Evolutionary conservation across 2,329 filamentous ascomycete genomes (phyloP), one percentile per base, ranked within the genome.

Genomic region (Penicillium corylophilum): DNA sequence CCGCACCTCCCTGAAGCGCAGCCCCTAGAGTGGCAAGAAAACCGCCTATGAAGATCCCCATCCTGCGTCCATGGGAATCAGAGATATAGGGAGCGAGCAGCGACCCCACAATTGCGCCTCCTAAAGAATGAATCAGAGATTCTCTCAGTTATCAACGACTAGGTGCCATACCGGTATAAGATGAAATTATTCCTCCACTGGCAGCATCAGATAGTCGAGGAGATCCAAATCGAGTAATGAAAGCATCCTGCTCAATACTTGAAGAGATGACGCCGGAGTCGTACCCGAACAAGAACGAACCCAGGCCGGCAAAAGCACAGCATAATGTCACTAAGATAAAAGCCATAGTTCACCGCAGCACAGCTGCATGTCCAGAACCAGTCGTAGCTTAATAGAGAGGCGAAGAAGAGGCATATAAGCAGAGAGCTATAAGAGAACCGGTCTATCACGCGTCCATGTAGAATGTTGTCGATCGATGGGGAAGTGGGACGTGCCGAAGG

Each of bases 211-310:
- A 67, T 15, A 69, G 39, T 7, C 5, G 28, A 4, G 65, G 57
- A 38, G 63, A 57, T 1, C 63, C 60, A 26, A 74, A 72, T 40
- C 56, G 61, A 9, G 48, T 38, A 7, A 63, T 46, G 42, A 74
- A 73, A n/a, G 67, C 64, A 33, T 64, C 50, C 29, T 72, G 64
- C 23, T 65, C 65, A 44, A 73, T 71, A 26, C 62, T 71, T 0
- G 70, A 72, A 18, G 65, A 63, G 46, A 73, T 72, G 22, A 74
- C 66, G 20, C 70, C 70, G 1, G 67, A 65, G 56, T 79, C 77
- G 61, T 79, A 79, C 44, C 77, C 77, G 56, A 78, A 77, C 13
- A 79, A 66, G 48, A 79, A 73, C 33, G 77, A 77, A 20, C 75
- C 77, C 38, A 78, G 66, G 5, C 73, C 73, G 15, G 74, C 74